Conservation (phyloP, 306 rosid genomes). For the Fragaria nilgerrensis region DNA sequence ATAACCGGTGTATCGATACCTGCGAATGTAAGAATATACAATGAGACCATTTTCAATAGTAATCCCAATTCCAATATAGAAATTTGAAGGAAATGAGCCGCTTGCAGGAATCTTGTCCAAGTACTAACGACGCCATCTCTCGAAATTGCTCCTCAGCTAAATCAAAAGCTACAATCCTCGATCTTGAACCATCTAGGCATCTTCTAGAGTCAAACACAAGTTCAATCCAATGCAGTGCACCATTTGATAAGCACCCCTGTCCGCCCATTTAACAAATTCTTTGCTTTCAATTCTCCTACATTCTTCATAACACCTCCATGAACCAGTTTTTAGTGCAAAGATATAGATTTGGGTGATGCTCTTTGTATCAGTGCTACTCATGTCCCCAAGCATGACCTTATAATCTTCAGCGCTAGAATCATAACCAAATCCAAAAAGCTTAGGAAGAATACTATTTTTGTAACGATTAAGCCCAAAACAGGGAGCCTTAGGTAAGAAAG, state of each 20-base stretch:
- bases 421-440: neutral
- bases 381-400: neutral
- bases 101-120: too few relatives aligned
- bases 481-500: too few relatives aligned
- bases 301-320: neutral
- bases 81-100: too few relatives aligned
- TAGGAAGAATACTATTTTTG: too few relatives aligned
- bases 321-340: neutral
- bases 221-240: neutral
- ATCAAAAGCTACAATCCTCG: neutral
- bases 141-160: neutral
- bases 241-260: neutral
- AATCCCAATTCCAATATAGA: neutral
- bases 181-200: neutral
- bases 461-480: too few relatives aligned
- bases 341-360: too few relatives aligned
- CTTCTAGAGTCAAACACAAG: neutral
- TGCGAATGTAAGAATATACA: neutral
- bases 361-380: too few relatives aligned
- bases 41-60: neutral
- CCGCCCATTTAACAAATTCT: neutral
- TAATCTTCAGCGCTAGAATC: neutral
- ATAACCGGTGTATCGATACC: too few relatives aligned
- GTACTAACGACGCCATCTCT: neutral
- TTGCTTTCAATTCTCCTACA: neutral